Conservation (phyloP, 768 basidiomycete genomes). For the Mycena chlorophos region DNA sequence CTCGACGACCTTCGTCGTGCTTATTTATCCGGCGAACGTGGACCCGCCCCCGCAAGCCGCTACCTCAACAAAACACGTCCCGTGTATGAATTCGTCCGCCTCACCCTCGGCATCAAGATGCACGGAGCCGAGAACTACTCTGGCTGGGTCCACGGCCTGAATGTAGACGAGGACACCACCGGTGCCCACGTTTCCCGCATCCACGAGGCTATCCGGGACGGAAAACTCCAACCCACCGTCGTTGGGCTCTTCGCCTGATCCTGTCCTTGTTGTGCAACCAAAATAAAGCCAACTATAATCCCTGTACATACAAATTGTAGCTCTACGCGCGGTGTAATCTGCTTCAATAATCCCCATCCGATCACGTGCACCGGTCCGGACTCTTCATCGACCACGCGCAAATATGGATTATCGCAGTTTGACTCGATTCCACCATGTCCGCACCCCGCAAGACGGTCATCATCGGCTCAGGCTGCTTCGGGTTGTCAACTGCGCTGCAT, state of each 20-base stretch:
- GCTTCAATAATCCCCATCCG: background rate
- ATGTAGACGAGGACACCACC: conserved; percentile 64
- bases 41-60: conserved; percentile 64
- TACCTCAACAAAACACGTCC: conserved; percentile 68
- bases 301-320: background rate
- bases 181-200: conserved; percentile 75
- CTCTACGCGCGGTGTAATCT: background rate
- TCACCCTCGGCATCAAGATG: conserved; percentile 74
- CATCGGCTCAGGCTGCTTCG: conserved; percentile 84
- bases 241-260: conserved; percentile 39
- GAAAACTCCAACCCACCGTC: conserved; percentile 48
- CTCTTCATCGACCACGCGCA: background rate
- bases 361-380: background rate
- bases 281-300: background rate
- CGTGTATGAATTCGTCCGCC: conserved; percentile 76
- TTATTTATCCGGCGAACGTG: conserved; percentile 60
- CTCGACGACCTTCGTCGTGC: conserved; percentile 52
- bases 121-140: conserved; percentile 74
- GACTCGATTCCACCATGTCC: conserved; percentile 28
- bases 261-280: background rate
- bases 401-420: background rate
- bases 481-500: conserved; percentile 82
- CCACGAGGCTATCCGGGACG: conserved; percentile 66
- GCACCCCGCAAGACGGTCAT: conserved; percentile 56
- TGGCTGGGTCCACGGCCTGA: conserved; percentile 60